Evolutionary conservation across 495 filamentous ascomycete genomes (phyloP), one percentile per base, ranked within the genome.

Genomic region (Annulohypoxylon moriforme): DNA sequence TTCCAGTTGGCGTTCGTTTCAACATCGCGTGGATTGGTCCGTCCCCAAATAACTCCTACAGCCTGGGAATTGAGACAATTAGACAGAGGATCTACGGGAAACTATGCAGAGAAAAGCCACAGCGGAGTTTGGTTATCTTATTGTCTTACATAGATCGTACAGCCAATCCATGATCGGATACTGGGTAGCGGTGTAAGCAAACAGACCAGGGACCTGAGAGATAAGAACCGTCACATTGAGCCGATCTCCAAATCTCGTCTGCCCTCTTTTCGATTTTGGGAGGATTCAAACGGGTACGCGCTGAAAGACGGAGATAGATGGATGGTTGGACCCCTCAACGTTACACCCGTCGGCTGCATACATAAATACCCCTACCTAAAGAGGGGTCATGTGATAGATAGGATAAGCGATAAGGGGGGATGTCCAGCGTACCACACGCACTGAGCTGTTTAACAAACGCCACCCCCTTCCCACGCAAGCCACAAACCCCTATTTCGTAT

Each of bases 1-100:
- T 86, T 9, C 83, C 83, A 4, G 83, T 85, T 8, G 57, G 44
- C 13, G 80, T 73, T 65, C 69, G 79, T 53, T 75, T 67, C 24
- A 83, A 42, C 79, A 83, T 83, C 38, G 67, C 59, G 59, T 55
- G 20, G 29, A 20, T n/a, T 20, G 36, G 40, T 18, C 46, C 40
- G 20, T 61, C 27, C 56, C 18, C 3, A 33, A 31, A 16, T 3
- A 22, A 40, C 1, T 14, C 1, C 18, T 22, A 42, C 14, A 14
- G 36, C 4, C 11, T 40, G 11, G 14, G 11, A 13, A 40, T 53
- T 25, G 20, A 24, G 34, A 18, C 25, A 34, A 7, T 16, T 62
- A 16, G 34, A 58, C 34, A 29, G 34, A 50, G 24, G 16, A 29
- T 36, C 16, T 61, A 22, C 34, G 24, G 33, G 60, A 60, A 53